A percentile compares a stretch with the other conserved stretches of the same genome.
These are phyloP conservation scores for Cercospora zeina DNA, from an alignment of 2,329 filamentous ascomycete species.

Conservation along the genomic window DNA sequence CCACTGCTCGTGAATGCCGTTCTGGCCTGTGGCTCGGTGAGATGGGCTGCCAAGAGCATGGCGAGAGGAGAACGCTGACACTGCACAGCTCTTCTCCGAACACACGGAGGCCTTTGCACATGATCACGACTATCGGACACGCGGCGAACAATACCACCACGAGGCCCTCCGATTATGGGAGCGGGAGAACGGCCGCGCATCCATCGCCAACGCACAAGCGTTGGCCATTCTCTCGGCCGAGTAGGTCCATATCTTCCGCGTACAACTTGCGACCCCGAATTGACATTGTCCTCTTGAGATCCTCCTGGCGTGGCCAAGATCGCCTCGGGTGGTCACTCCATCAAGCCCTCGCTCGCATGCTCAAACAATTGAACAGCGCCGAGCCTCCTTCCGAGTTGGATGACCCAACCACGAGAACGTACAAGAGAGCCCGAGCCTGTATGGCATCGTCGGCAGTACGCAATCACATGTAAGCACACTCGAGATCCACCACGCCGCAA, in stretches of 20 bases:
- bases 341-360: background rate
- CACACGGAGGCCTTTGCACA: background rate
- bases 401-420: background rate
- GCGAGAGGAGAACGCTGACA: too few species aligned
- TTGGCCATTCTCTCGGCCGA: background rate
- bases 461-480: background rate
- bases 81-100: background rate
- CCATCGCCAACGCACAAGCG: background rate
- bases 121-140: background rate
- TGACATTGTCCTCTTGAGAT: background rate
- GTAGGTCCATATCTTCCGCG: background rate
- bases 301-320: background rate
- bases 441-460: background rate
- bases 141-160: background rate
- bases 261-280: background rate
- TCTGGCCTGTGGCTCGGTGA: background rate
- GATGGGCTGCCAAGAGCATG: too few species aligned
- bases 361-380: background rate
- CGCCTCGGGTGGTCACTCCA: background rate
- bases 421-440: background rate
- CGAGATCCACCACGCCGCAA: background rate
- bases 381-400: background rate
- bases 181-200: background rate
- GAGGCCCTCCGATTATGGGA: background rate
- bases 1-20: background rate